These are phyloP conservation scores for Stenogyne calaminthoides DNA, from an alignment of 305 asterid genomes.

Conservation along the genomic window DNA sequence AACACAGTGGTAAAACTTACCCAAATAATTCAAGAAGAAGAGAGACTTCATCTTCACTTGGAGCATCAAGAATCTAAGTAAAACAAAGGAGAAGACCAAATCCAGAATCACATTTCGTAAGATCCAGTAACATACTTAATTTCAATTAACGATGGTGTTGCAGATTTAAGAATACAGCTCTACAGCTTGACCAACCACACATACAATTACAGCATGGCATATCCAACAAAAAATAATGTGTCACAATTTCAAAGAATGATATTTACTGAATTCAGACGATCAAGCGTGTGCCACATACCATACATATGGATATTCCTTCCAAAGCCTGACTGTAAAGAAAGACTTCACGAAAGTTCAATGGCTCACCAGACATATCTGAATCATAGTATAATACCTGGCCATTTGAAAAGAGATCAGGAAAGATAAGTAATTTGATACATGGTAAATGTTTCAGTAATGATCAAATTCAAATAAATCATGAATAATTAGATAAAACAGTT, in stretches of 20 bases:
- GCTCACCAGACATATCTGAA: conserved; percentile 77
- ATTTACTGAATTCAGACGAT: neutral
- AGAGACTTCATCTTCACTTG: conserved; percentile 89
- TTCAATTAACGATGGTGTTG: neutral
- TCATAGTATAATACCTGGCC: conserved; percentile 83
- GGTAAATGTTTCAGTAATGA: conserved; percentile 1
- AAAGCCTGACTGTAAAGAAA: conserved; percentile 96
- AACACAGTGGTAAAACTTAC: conserved; percentile 48
- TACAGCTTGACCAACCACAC: conserved; percentile 23
- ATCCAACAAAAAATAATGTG: conserved; percentile 14
- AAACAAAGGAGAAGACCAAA: conserved; percentile 38
- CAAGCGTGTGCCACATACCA: conserved; percentile 56
- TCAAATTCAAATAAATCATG: conserved; percentile 14
- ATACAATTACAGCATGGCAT: conserved; percentile 7
- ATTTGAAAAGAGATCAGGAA: conserved; percentile 29
- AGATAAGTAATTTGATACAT: conserved; percentile 25
- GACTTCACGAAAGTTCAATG: conserved; percentile 82
- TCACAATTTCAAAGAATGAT: conserved; percentile 5
- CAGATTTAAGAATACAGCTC: conserved; percentile 9
- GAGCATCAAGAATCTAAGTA: conserved; percentile 89
- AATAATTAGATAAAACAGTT: neutral
- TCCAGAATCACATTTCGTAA: conserved; percentile 19
- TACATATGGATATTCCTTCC: conserved; percentile 92
- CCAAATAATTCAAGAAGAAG: conserved; percentile 84
- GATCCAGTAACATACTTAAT: neutral